Percentiles rank a stretch among this genome's conserved stretches.
Conservation (phyloP, 148 eudicot genomes). For the Amaranthus hypochondriacus region DNA sequence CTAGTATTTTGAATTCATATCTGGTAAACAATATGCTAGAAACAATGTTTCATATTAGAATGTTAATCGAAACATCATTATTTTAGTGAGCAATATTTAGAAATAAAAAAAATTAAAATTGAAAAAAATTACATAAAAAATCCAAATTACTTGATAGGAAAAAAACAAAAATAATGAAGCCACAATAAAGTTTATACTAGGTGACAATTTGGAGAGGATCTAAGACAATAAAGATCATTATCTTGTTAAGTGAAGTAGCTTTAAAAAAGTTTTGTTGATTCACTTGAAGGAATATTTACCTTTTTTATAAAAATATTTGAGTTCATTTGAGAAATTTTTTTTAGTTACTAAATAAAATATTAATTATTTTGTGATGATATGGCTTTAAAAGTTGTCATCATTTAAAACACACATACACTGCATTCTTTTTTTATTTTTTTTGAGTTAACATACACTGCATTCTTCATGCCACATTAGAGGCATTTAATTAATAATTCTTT, state of each 20-base stretch:
- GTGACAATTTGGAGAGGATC: background rate
- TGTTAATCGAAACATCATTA: background rate
- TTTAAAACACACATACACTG: background rate
- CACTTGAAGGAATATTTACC: background rate
- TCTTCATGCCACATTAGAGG: background rate
- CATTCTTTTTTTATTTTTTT: background rate
- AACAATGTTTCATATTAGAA: too few species aligned
- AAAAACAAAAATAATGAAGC: background rate
- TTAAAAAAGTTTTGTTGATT: conserved; percentile 1
- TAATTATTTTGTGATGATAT: too few species aligned
- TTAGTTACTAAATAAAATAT: background rate
- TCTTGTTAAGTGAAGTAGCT: conserved; percentile 8
- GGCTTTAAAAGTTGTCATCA: background rate
- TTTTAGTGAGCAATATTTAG: background rate
- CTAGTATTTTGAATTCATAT: too few species aligned
- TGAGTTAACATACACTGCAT: background rate
- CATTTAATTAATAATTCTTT: too few species aligned
- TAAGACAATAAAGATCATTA: background rate
- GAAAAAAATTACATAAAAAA: too few species aligned
- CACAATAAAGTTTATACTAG: background rate
- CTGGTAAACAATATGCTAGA: too few species aligned
- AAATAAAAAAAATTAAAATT: background rate
- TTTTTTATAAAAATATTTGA: background rate
- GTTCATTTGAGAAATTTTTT: background rate
- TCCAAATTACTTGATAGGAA: too few species aligned